Evolutionary conservation across 1,284 basidiomycete species (phyloP), one percentile per base, ranked within the genome.

Genomic region (Pseudozyma pruni): DNA sequence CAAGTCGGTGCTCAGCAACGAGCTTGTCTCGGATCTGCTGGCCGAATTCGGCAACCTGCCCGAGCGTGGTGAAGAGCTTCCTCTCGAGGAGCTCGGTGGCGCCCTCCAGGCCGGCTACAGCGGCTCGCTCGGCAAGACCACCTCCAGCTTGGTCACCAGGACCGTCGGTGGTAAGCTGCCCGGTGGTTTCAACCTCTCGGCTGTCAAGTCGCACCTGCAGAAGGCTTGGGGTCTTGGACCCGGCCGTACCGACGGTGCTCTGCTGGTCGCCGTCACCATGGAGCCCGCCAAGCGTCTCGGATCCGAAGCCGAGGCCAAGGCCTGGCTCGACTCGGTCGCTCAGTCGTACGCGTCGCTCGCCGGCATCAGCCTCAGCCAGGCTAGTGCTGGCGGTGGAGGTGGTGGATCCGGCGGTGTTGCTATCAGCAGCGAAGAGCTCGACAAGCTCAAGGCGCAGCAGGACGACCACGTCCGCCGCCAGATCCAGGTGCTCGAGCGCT

Each of bases 341-440:
- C 86, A 89, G 29, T 84, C 87, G 17, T 98, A 98, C 81, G 93
- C 93, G 53, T 88, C 91, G 72, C 90, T 91, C 62, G 86, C 92
- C 8, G 94, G 94, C 22, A 90, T 98, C 76, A 89, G 89, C 2
- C 86, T 98, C n/a, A 63, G 54, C 59, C 76, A 78, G 57, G 77
- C 71, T 16, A 69, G 76, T 29, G 86, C 87, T 48, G 86, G 87
- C 25, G 87, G 85, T 42, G 89, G 87, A 45, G 88, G 86, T 10
- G 89, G 86, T 46, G 85, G 82, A 13, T 59, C 67, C 10, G 83
- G 79, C 14, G 81, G 80, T 29, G 81, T 80, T 8, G 90, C 90
- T 40, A 97, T 98, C 86, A 96, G 96, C 86, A 94, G 92, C 81
- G 95, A 98, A 84, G 94, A 97, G 83, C 96, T 98, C 87, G 85